Conservation (phyloP, 2,329 filamentous ascomycete genomes). For the Arthrocladium fulminans region DNA sequence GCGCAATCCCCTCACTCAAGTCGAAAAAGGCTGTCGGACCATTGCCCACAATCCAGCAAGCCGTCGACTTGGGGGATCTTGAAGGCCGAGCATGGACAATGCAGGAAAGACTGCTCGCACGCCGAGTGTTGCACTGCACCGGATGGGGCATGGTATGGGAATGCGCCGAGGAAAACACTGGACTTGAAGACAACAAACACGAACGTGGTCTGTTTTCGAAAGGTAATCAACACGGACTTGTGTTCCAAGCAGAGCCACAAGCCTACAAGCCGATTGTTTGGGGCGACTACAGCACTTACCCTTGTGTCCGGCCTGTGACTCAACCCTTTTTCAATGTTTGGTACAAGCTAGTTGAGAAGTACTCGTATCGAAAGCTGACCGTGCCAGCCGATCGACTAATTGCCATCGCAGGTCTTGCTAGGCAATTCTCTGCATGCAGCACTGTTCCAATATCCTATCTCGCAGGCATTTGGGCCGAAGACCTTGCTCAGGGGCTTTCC, state of each 20-base stretch:
- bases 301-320: too few relatives aligned
- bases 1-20: not conserved
- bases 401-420: conserved; percentile 7
- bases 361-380: conserved; percentile 10
- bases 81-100: not conserved
- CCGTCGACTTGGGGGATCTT: not conserved
- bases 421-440: not conserved
- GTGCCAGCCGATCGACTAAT: conserved; percentile 8
- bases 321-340: too few relatives aligned
- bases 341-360: not conserved
- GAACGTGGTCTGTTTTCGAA: too few relatives aligned
- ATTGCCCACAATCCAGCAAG: not conserved
- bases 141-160: not conserved
- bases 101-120: not conserved
- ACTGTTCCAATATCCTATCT: not conserved
- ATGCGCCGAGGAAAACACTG: not conserved
- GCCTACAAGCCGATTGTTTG: not conserved
- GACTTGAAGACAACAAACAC: not conserved
- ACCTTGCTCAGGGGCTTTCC: not conserved
- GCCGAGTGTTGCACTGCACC: not conserved
- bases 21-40: not conserved
- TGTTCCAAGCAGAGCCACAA: not conserved
- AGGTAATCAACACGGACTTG: too few relatives aligned
- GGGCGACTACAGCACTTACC: too few relatives aligned
- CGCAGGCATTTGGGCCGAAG: not conserved